Base-by-base conservation (phyloP, 371 early-diverging fungal species). In the Apophysomyces trapeziformis region DNA sequence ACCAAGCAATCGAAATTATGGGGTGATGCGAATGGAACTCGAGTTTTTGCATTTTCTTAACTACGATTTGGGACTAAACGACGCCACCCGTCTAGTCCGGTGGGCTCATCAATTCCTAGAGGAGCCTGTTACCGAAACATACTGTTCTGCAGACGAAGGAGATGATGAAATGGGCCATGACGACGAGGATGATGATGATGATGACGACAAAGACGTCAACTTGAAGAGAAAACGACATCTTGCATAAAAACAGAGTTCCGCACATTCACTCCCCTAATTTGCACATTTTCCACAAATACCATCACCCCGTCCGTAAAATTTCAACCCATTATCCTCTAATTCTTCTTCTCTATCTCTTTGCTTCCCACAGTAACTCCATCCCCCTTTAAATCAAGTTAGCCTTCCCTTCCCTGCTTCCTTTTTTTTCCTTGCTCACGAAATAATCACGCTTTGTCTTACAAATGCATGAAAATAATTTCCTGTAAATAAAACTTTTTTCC, bases 31-130 rank as follows among this genome's bases (percentile, higher is more conserved):
- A 9, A 84, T 87, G 86, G 88, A 87, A 62, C 69, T 79, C 59
- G 88, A 87, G 63, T 87, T 87, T 63, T 58, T 87, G 41, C 80
- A 79, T 16, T 84, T 86, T 64, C 63, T 87, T 54, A 74, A 85
- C 16, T 77, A 79, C 63, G 85, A 86, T 62, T 62, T 82, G 36
- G 72, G 74, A 5, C 57, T 75, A 13, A 50, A 68, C 39, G 76
- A 79, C 64, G 76, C 79, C 16, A 46, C 64, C n/a, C 45, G 67
- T 11, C 65, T 80, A 1, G 73, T 80, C 13, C 43, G 61, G 11
- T 80, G 78, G 81, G 78, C 78, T 12, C 69, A 69, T 21, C 60
- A 59, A 54, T 32, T 32, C 18, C 7, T 57, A n/a, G 46, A 57
- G n/a, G 38, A 50, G 35, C 61, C 66, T 54, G 7, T 39, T 39